phyloP scores from a whole-genome alignment of 2,329 filamentous ascomycete genomes.

The Ophiostoma triangulosporum region DNA sequence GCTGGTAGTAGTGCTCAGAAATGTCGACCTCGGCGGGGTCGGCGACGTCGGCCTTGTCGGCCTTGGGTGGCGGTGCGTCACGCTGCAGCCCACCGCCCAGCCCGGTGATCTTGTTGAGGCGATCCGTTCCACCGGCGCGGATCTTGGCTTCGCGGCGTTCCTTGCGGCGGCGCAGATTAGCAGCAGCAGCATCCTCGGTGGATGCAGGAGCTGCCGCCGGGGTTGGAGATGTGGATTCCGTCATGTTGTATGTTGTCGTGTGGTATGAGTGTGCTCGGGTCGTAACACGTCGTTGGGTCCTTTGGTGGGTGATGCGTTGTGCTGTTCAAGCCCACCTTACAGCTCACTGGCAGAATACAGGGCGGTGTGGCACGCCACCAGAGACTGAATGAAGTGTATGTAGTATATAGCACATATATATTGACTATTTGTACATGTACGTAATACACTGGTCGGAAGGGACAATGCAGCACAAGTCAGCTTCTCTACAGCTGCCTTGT shows the following conservation, averaged over 20 bases:
- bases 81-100: constrained; percentile 44
- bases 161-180: constrained; percentile 60
- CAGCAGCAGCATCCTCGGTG: constrained; percentile 33
- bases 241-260: constrained; percentile 20
- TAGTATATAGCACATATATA: background rate
- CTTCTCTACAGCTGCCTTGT: too few species aligned
- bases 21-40: constrained; percentile 71
- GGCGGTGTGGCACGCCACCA: background rate
- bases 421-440: background rate
- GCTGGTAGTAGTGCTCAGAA: constrained; percentile 57
- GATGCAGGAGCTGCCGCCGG: constrained; percentile 5
- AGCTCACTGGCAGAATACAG: background rate
- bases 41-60: constrained; percentile 26
- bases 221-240: constrained; percentile 23
- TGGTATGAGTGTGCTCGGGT: background rate
- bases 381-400: background rate
- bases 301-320: too few species aligned
- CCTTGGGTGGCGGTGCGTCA: constrained; percentile 15
- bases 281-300: background rate
- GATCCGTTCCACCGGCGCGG: constrained; percentile 52
- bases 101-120: constrained; percentile 63
- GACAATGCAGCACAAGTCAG: background rate
- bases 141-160: constrained; percentile 71
- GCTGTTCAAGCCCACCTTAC: background rate
- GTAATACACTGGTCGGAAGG: too few species aligned